These are phyloP conservation scores for Colletotrichum agaves DNA, from an alignment of 2,329 filamentous ascomycete genomes.

Conservation along the genomic window DNA sequence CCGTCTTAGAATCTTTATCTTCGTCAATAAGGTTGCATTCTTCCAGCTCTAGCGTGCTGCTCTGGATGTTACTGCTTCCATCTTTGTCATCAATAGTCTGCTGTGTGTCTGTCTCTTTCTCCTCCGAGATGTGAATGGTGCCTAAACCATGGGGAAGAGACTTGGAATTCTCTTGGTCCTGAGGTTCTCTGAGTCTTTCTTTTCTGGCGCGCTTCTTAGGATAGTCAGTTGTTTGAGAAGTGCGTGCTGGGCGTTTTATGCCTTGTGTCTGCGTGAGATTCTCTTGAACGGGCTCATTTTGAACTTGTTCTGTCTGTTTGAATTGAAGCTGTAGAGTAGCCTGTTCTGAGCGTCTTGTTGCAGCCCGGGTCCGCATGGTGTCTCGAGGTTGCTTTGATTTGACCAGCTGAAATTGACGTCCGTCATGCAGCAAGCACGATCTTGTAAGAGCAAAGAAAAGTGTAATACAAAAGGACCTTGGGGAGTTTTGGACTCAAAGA, in stretches of 20 bases:
- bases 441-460: not conserved
- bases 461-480: too few relatives aligned
- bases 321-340: not conserved
- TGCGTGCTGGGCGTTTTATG: not conserved
- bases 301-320: not conserved
- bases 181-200: not conserved
- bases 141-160: constrained; percentile 35
- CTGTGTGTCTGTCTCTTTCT: not conserved
- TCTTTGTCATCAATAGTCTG: not conserved
- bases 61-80: not conserved
- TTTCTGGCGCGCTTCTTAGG: not conserved
- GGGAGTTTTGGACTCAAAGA: too few relatives aligned
- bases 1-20: constrained; percentile 34
- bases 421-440: not conserved
- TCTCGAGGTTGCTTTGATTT: not conserved
- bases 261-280: not conserved
- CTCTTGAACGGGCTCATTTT: not conserved
- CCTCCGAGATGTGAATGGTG: constrained; percentile 24
- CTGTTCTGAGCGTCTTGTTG: not conserved
- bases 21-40: not conserved
- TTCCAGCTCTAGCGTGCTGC: not conserved
- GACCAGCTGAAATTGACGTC: not conserved
- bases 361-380: constrained; percentile 20
- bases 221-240: too few relatives aligned
- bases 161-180: not conserved